Evolutionary conservation across 2,329 filamentous ascomycete genomes (phyloP).

Genomic region (Rosellinia necatrix): DNA sequence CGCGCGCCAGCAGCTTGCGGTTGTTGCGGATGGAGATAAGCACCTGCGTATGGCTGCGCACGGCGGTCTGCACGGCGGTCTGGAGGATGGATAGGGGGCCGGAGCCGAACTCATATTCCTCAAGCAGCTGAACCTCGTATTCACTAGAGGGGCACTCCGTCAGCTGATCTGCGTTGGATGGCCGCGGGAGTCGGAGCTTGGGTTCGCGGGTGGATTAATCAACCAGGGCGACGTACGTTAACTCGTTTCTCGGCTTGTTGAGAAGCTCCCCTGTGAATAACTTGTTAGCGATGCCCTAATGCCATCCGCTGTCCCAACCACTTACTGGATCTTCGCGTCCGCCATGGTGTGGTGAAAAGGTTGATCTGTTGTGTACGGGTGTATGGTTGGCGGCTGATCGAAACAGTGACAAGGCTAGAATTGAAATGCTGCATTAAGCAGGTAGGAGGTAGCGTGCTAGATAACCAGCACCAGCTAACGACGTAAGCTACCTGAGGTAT

Average conservation of each 20-base stretch:
- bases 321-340: constrained; percentile 70
- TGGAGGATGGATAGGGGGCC: constrained; percentile 92
- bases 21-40: constrained; percentile 98
- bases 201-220: constrained; percentile 3
- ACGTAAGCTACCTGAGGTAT: too few species aligned
- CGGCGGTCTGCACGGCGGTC: constrained; percentile 95
- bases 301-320: neutral
- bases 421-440: constrained; percentile 6
- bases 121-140: constrained; percentile 63
- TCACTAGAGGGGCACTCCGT: constrained; percentile 41
- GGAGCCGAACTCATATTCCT: constrained; percentile 79
- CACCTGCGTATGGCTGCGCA: constrained; percentile 92
- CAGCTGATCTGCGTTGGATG: neutral
- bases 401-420: constrained; percentile 28
- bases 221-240: constrained; percentile 71
- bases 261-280: constrained; percentile 73
- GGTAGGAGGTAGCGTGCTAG: too few species aligned
- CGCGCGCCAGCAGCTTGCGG: constrained; percentile 92
- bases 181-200: constrained; percentile 25
- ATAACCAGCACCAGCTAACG: too few species aligned
- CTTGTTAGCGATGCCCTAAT: neutral
- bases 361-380: constrained; percentile 6
- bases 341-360: constrained; percentile 35
- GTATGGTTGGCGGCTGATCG: constrained; percentile 1
- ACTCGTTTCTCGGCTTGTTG: constrained; percentile 84